A percentile compares a stretch with the other conserved stretches of the same genome.
phyloP scores from a whole-genome alignment of 805 yeast species.

The Jamesozyma rosinii region DNA sequence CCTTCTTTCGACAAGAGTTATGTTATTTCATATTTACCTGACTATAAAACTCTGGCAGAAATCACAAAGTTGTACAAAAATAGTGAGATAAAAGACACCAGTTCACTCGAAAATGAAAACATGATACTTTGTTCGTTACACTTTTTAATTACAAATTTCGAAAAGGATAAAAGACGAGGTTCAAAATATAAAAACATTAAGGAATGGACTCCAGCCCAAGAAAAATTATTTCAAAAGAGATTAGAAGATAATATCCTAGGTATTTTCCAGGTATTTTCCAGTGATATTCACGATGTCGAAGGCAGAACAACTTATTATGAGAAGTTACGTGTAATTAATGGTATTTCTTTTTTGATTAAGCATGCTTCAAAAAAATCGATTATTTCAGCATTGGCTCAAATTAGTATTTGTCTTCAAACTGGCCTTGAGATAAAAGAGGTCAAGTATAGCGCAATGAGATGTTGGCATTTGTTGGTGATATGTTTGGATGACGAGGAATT shows the following conservation, averaged over 20 bases:
- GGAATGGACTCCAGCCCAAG: slow-evolving; percentile 24
- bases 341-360: slow-evolving; percentile 58
- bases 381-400: slow-evolving; percentile 68
- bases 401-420: slow-evolving; percentile 76
- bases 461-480: slow-evolving; percentile 57
- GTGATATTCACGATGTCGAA: slow-evolving; percentile 61
- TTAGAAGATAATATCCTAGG: slow-evolving; percentile 59
- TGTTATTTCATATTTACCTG: slow-evolving; percentile 24
- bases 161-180: slow-evolving; percentile 22
- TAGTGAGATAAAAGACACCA: slow-evolving; percentile 9
- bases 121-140: slow-evolving; percentile 23
- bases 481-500: slow-evolving; percentile 49
- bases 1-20: slow-evolving; percentile 25
- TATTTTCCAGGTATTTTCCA: slow-evolving; percentile 69
- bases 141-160: slow-evolving; percentile 23
- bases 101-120: slow-evolving; percentile 15
- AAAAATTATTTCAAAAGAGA: slow-evolving; percentile 31
- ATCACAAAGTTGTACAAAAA: slow-evolving; percentile 23
- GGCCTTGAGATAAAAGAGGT: slow-evolving; percentile 57
- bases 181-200: slow-evolving; percentile 20
- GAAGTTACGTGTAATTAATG: slow-evolving; percentile 61
- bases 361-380: slow-evolving; percentile 42
- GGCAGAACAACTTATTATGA: slow-evolving; percentile 67
- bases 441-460: slow-evolving; percentile 50
- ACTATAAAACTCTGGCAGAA: slow-evolving; percentile 28